These are phyloP conservation scores for Fomes fomentarius DNA, from an alignment of 1,284 basidiomycete species.

Conservation along the genomic window DNA sequence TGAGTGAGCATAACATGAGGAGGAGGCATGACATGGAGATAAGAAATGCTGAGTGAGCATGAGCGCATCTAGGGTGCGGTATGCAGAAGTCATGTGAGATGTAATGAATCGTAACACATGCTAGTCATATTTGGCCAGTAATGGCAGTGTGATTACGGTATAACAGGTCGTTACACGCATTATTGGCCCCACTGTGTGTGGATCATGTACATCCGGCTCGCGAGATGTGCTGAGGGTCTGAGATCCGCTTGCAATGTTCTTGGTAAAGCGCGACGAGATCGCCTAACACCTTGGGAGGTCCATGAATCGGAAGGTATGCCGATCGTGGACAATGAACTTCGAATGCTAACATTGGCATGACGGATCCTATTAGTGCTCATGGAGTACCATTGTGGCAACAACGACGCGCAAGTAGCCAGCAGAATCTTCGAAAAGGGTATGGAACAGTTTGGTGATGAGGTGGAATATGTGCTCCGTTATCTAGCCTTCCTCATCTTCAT, in stretches of 20 bases:
- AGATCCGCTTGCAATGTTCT: constrained; percentile 84
- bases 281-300: constrained; percentile 89
- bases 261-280: constrained; percentile 83
- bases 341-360: constrained; percentile 2
- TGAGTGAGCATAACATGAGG: no score
- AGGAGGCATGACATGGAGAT: no score
- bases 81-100: no score
- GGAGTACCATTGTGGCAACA: constrained; percentile 91
- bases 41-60: no score
- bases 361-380: constrained; percentile 68
- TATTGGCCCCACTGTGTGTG: no score
- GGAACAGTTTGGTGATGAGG: constrained; percentile 82
- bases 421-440: constrained; percentile 96
- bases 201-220: constrained; percentile 94
- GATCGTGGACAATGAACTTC: background rate
- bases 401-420: constrained; percentile 83
- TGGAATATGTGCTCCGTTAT: constrained; percentile 88
- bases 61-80: no score
- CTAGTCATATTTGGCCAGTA: no score
- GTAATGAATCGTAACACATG: no score
- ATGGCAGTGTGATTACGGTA: no score
- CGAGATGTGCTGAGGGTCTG: constrained; percentile 82
- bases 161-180: no score
- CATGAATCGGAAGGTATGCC: constrained; percentile 88
- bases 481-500: constrained; percentile 92